Evolutionary conservation across 2,329 filamentous ascomycete genomes (phyloP).

Genomic region (Mycosphaerelloides madeirae): DNA sequence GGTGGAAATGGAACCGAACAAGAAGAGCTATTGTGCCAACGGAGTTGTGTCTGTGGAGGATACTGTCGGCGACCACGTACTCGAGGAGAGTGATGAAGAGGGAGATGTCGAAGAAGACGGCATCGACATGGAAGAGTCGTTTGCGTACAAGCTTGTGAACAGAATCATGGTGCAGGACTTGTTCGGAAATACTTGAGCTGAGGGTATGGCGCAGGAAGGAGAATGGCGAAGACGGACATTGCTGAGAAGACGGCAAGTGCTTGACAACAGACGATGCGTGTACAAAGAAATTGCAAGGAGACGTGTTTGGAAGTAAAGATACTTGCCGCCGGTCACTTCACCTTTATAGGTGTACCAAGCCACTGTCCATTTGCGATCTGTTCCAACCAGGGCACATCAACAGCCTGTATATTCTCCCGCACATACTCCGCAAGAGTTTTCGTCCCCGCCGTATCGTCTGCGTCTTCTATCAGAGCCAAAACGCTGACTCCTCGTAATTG

Average conservation of each 20-base stretch:
- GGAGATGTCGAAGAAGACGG: not conserved
- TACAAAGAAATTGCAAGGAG: not conserved
- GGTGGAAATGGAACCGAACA: not conserved
- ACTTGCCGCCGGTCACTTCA: not conserved
- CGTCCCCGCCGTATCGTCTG: not conserved
- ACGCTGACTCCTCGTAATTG: not conserved
- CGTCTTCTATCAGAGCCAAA: not conserved
- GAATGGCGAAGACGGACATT: not conserved
- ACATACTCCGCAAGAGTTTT: not conserved
- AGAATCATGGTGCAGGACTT: not conserved
- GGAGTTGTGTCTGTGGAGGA: not conserved
- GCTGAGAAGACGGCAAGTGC: not conserved
- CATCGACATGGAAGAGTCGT: slow-evolving; percentile 1
- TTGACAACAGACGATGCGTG: not conserved
- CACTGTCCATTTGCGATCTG: slow-evolving; percentile 1
- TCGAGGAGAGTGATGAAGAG: not conserved
- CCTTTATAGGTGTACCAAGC: not conserved
- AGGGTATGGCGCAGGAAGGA: not conserved
- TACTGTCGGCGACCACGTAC: not conserved
- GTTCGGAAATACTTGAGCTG: not conserved
- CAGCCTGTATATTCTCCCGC: not conserved
- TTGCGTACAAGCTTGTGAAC: slow-evolving; percentile 1
- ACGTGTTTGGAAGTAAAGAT: not conserved
- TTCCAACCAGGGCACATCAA: slow-evolving; percentile 2
- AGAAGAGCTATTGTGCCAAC: not conserved